Evolutionary conservation across 208 protist species (phyloP).

Genomic region (Acanthamoeba triangularis): DNA sequence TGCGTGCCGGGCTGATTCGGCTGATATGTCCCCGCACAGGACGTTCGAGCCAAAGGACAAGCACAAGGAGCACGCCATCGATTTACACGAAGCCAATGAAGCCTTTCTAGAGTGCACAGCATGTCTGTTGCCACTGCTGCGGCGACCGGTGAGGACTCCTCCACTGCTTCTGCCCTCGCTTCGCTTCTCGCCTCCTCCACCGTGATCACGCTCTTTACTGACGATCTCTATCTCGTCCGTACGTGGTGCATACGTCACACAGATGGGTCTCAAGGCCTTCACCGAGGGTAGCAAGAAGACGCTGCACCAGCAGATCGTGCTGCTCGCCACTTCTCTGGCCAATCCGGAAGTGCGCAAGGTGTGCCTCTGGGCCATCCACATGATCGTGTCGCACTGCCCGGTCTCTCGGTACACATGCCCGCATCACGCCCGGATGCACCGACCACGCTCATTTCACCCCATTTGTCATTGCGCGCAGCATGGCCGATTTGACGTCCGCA

Average conservation of each 20-base stretch:
- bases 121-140: background rate
- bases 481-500: background rate
- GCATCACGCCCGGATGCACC: background rate
- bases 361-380: conserved; percentile 10
- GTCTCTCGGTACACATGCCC: background rate
- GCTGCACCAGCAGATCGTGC: background rate
- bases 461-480: background rate
- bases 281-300: conserved; percentile 45
- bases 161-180: background rate
- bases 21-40: background rate
- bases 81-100: conserved; percentile 1
- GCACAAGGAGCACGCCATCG: background rate
- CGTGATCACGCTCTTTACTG: background rate
- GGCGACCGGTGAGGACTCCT: background rate
- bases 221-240: background rate
- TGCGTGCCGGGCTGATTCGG: background rate
- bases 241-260: background rate
- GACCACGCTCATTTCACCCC: too few species aligned
- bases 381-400: background rate
- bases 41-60: conserved; percentile 28
- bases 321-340: conserved; percentile 5
- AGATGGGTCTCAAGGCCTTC: conserved; percentile 11
- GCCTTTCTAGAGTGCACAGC: conserved; percentile 1
- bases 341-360: background rate
- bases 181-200: background rate